Percentiles rank a stretch among this genome's conserved stretches.
phyloP scores from a whole-genome alignment of 225 moss, liverwort and hornwort species.

The Marchantia polymorpha region DNA sequence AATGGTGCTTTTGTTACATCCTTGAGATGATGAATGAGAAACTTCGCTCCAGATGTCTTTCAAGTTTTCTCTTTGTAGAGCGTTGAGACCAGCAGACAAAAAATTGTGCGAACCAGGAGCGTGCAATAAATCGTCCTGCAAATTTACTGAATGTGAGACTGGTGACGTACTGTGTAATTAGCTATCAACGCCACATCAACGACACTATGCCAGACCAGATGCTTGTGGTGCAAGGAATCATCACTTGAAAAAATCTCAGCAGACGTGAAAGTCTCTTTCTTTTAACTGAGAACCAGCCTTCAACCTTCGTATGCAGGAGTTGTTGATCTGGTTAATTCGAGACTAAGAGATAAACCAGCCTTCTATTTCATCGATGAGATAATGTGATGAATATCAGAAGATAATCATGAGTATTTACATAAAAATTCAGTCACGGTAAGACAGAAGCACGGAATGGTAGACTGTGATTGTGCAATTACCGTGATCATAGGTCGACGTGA shows the following conservation, averaged over 20 bases:
- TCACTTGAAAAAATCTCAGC: no score
- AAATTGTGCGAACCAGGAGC: not conserved
- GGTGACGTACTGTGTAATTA: no score
- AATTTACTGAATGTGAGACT: not conserved
- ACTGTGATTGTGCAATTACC: constrained; percentile 30
- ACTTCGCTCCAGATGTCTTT: not conserved
- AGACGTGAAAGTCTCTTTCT: no score
- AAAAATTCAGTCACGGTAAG: no score
- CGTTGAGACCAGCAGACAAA: not conserved
- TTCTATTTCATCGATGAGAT: not conserved
- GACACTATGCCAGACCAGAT: no score
- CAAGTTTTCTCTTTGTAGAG: not conserved
- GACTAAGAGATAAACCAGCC: not conserved
- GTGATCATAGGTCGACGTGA: constrained; percentile 38
- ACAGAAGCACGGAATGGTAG: not conserved
- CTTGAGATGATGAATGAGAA: not conserved
- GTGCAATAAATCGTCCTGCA: not conserved
- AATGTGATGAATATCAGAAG: not conserved
- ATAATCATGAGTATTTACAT: not conserved
- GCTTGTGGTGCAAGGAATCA: no score
- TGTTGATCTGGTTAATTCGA: no score
- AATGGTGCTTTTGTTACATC: not conserved
- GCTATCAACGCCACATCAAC: no score
- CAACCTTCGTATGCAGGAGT: no score
- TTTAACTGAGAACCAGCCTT: no score